These are phyloP conservation scores for Chlamydomonas schloesseri DNA, from an alignment of 139 green algal genomes.

Conservation along the genomic window DNA sequence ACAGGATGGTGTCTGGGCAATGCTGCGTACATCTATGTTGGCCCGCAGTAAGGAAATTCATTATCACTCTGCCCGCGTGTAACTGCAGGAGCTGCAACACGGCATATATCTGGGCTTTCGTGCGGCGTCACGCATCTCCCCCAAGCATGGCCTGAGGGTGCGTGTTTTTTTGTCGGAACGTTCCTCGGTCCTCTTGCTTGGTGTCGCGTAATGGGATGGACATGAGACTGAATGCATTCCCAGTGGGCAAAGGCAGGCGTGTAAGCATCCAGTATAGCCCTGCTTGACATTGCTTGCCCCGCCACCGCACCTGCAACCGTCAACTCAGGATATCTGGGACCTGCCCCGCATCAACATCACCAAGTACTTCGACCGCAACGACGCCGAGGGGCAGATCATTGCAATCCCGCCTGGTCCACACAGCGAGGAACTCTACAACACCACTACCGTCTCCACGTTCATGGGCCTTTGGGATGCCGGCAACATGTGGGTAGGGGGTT, in stretches of 20 bases:
- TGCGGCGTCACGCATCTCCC: background rate
- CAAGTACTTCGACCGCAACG: background rate
- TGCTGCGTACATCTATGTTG: no score
- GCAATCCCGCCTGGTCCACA: no score
- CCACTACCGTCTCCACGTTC: background rate
- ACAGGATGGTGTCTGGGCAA: no score
- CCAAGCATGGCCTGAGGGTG: background rate
- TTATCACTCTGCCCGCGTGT: background rate
- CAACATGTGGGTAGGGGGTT: background rate
- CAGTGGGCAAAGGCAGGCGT: no score
- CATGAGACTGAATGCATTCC: no score
- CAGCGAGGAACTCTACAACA: background rate
- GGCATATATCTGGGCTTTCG: slow-evolving; percentile 18
- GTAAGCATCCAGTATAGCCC: no score
- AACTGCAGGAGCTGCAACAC: background rate
- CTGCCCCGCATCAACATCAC: background rate
- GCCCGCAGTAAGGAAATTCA: no score
- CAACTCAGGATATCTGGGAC: background rate
- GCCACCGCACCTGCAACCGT: no score
- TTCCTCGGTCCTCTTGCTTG: no score
- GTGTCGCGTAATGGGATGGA: no score
- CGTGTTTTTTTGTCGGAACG: no score
- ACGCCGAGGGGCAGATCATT: background rate
- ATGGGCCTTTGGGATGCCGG: slow-evolving; percentile 26
- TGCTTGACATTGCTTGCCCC: no score